These are phyloP conservation scores for Balamuthia mandrillaris DNA, from an alignment of 208 protist species.

Conservation along the genomic window DNA sequence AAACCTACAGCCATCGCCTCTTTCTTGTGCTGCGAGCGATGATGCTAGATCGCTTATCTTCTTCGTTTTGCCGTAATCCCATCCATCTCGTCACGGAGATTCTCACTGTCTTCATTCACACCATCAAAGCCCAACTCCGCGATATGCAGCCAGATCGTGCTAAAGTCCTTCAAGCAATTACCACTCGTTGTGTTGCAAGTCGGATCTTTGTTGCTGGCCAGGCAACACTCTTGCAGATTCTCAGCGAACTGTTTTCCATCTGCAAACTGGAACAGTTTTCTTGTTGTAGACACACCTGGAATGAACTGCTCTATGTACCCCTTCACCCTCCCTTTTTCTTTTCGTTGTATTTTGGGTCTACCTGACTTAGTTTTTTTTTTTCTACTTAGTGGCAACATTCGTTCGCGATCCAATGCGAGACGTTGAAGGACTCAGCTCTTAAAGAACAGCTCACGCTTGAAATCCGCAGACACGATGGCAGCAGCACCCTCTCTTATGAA, in stretches of 20 bases:
- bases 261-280: not conserved
- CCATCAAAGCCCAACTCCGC: no score
- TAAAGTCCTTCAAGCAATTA: no score
- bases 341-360: not conserved
- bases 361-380: not conserved
- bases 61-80: no score
- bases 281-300: not conserved
- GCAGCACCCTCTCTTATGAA: not conserved
- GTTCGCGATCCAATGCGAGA: no score
- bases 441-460: not conserved
- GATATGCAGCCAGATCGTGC: no score
- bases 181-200: not conserved
- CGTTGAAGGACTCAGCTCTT: not conserved
- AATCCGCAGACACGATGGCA: not conserved
- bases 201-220: no score
- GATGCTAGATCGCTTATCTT: not conserved
- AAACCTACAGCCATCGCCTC: not conserved
- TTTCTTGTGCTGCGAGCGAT: not conserved
- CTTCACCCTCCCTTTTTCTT: no score
- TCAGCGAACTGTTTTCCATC: no score
- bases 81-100: no score
- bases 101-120: no score
- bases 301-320: not conserved
- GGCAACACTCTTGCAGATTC: no score
- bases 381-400: not conserved